Conservation (phyloP, 2,329 filamentous ascomycete genomes). For the Scopulariopsis brevicaulis region DNA sequence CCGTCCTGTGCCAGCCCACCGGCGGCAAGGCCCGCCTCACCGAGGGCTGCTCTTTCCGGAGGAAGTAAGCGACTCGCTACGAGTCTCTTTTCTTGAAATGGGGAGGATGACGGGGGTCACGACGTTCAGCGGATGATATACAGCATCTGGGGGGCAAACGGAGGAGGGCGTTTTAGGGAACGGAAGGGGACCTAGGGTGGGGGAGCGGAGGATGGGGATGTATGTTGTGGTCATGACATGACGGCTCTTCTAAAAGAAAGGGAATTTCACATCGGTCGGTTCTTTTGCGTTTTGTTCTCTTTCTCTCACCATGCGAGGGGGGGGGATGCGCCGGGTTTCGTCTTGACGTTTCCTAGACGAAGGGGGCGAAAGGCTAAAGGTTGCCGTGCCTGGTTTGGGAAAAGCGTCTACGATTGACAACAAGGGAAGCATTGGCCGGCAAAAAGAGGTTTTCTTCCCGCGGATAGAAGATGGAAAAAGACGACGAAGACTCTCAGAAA, state of each 20-base stretch:
- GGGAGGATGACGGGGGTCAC: constrained; percentile 32
- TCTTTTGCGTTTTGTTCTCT: not conserved
- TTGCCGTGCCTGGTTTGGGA: not conserved
- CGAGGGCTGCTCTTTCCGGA: constrained; percentile 99
- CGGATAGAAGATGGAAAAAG: constrained; percentile 4
- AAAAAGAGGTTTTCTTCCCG: not conserved
- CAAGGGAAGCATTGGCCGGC: constrained; percentile 1
- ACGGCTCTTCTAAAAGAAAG: not conserved
- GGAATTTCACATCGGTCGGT: constrained; percentile 6
- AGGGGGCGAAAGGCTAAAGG: not conserved
- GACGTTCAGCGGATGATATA: constrained; percentile 9
- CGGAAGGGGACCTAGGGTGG: constrained; percentile 9
- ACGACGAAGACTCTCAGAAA: not conserved
- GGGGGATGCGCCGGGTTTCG: not conserved
- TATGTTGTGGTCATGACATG: not conserved
- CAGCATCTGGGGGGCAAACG: not conserved
- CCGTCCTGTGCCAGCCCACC: constrained; percentile 98
- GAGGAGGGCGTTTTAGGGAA: not conserved
- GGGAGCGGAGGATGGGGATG: constrained; percentile 9
- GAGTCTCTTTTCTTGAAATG: not conserved
- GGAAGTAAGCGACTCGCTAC: constrained; percentile 70
- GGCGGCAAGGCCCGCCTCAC: constrained; percentile 98
- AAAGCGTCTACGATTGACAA: not conserved
- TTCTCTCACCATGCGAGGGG: not conserved
- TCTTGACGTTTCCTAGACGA: not conserved